A percentile compares a stretch with the other conserved stretches of the same genome.
These are phyloP conservation scores for Sextonia rubra DNA, from an alignment of 164 flowering plant genomes.

Conservation along the genomic window DNA sequence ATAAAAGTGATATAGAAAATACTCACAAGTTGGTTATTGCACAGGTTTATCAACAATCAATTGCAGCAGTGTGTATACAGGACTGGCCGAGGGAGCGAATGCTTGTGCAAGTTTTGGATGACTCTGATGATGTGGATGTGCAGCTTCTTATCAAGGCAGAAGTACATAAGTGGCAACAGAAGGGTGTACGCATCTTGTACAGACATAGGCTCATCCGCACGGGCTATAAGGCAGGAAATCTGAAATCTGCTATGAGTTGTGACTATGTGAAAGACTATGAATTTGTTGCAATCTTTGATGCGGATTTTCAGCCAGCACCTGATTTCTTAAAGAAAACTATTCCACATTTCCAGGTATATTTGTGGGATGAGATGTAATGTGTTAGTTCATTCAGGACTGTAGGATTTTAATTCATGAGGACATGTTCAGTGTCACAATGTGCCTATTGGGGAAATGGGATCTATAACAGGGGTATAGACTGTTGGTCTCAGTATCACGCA, in stretches of 20 bases:
- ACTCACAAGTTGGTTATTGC: constrained; percentile 6
- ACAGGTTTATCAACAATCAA: constrained; percentile 94
- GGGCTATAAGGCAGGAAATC: constrained; percentile 97
- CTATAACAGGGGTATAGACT: too few species aligned
- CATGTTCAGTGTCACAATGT: too few species aligned
- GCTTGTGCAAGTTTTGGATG: constrained; percentile 91
- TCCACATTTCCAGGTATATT: constrained; percentile 83
- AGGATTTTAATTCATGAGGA: too few species aligned
- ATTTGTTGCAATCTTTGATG: constrained; percentile 96
- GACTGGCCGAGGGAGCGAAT: constrained; percentile 96
- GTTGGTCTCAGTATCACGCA: too few species aligned
- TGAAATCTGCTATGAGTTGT: constrained; percentile 92
- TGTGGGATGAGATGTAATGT: too few species aligned
- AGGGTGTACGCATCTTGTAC: constrained; percentile 77
- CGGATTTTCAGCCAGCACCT: constrained; percentile 93
- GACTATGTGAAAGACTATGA: constrained; percentile 94
- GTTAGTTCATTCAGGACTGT: too few species aligned
- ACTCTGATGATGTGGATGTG: constrained; percentile 75
- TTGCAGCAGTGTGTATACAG: constrained; percentile 74
- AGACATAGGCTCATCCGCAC: constrained; percentile 89
- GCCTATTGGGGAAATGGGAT: too few species aligned
- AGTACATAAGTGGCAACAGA: constrained; percentile 89
- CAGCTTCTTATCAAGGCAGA: constrained; percentile 83
- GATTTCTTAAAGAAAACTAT: constrained; percentile 92
- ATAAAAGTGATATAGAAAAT: background rate